Conservation (phyloP, 2,329 filamentous ascomycete genomes). For the Parafenestella ontariensis region DNA sequence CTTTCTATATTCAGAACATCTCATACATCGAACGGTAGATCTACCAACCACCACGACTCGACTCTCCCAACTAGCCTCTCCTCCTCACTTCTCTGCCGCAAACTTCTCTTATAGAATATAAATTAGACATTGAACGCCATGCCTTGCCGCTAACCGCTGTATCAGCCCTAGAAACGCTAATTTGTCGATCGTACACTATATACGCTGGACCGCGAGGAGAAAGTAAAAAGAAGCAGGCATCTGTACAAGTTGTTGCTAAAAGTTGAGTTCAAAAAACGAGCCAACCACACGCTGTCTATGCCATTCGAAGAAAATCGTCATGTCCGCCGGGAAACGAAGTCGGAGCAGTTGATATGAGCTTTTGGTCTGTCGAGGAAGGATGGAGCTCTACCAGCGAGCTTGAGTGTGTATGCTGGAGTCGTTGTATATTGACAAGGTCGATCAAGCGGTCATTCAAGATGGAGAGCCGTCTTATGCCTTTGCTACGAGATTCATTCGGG, state of each 20-base stretch:
- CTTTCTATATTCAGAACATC: conserved; percentile 23
- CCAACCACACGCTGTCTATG: conserved; percentile 38
- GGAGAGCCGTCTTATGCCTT: conserved; percentile 29
- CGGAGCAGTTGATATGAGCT: conserved; percentile 31
- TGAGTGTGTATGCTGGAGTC: conserved; percentile 24
- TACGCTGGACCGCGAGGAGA: conserved; percentile 21
- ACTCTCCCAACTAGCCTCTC: background rate
- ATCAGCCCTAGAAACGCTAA: conserved; percentile 21
- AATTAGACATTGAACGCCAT: conserved; percentile 32
- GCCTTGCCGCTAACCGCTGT: conserved; percentile 20
- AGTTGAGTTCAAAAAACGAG: conserved; percentile 11
- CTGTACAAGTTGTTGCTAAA: conserved; percentile 13
- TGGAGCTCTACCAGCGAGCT: conserved; percentile 45
- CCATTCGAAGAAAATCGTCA: conserved; percentile 39
- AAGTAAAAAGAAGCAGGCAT: conserved; percentile 14
- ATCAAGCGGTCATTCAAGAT: conserved; percentile 7
- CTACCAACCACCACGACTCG: background rate
- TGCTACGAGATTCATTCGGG: conserved; percentile 60
- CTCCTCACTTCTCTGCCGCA: background rate
- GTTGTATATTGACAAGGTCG: conserved; percentile 16
- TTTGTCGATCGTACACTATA: conserved; percentile 20
- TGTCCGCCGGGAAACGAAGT: conserved; percentile 23
- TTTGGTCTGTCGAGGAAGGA: conserved; percentile 21
- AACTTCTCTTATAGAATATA: conserved; percentile 19
- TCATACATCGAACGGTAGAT: conserved; percentile 3